Evolutionary conservation across 805 yeast species (phyloP).

Genomic region (Wickerhamiella galacta): DNA sequence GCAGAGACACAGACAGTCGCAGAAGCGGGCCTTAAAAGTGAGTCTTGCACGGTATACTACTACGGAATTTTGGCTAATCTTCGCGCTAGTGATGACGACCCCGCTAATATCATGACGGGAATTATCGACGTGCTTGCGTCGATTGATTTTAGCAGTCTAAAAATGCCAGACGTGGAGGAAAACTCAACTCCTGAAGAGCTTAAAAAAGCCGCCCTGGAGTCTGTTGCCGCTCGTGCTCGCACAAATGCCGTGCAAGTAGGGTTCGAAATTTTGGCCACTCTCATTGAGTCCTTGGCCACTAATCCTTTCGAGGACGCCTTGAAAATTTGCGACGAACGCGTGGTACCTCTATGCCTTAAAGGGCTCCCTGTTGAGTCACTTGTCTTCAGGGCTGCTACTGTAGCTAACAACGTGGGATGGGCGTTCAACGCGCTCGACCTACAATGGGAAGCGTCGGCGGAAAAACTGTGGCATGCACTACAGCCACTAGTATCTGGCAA

Average conservation of each 20-base stretch:
- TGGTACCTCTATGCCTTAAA: slow-evolving; percentile 19
- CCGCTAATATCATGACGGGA: background rate
- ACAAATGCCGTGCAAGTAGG: slow-evolving; percentile 52
- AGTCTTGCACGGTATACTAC: background rate
- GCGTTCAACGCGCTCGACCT: slow-evolving; percentile 12
- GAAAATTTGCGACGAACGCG: slow-evolving; percentile 5
- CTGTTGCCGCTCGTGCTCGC: slow-evolving; percentile 9
- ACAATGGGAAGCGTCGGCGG: slow-evolving; percentile 24
- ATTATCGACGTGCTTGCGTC: background rate
- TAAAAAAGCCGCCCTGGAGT: slow-evolving; percentile 4
- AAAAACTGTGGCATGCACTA: slow-evolving; percentile 15
- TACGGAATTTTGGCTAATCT: background rate
- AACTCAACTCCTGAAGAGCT: slow-evolving; percentile 10
- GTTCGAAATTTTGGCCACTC: slow-evolving; percentile 60
- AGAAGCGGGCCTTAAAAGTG: slow-evolving; percentile 3
- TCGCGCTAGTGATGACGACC: background rate
- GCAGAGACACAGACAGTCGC: too few species aligned
- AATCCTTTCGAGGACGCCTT: slow-evolving; percentile 10
- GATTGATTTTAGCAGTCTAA: background rate
- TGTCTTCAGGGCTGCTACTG: slow-evolving; percentile 39
- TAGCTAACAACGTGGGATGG: slow-evolving; percentile 43
- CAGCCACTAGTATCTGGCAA: slow-evolving; percentile 12
- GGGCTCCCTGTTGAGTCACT: slow-evolving; percentile 26
- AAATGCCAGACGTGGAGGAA: background rate
- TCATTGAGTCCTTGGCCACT: slow-evolving; percentile 39